Evolutionary conservation across 1,284 basidiomycete genomes (phyloP).

Genomic region (Trametes versicolor): DNA sequence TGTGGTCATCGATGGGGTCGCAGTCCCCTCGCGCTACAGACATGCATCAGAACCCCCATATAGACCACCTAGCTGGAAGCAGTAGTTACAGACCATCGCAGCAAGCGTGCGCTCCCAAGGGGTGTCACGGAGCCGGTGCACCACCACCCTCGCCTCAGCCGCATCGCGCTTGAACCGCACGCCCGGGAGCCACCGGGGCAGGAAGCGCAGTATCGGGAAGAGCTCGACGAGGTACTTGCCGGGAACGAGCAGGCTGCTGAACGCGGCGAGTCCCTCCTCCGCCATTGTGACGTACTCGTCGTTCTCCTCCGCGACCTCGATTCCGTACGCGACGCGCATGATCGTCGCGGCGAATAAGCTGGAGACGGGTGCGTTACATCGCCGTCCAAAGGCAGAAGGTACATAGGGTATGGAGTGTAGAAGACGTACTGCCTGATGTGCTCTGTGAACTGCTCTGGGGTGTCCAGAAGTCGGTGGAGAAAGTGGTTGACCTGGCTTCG

Average conservation of each 20-base stretch:
- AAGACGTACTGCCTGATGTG: slow-evolving; percentile 31
- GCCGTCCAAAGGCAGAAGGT: background rate
- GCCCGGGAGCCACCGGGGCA: slow-evolving; percentile 25
- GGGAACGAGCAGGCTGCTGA: slow-evolving; percentile 22
- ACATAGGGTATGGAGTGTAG: no score
- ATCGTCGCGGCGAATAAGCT: slow-evolving; percentile 45
- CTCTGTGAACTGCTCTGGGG: slow-evolving; percentile 23
- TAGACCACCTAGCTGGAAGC: no score
- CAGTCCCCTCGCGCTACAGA: slow-evolving; percentile 13
- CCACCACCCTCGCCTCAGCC: background rate
- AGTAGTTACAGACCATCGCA: slow-evolving; percentile 18
- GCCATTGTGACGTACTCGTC: slow-evolving; percentile 33
- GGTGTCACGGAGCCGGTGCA: slow-evolving; percentile 7
- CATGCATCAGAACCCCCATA: background rate
- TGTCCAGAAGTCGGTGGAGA: slow-evolving; percentile 13
- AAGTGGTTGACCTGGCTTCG: slow-evolving; percentile 20
- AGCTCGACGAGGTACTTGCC: slow-evolving; percentile 29
- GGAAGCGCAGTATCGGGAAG: slow-evolving; percentile 19
- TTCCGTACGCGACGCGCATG: slow-evolving; percentile 46
- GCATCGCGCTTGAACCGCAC: slow-evolving; percentile 26
- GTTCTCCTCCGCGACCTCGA: slow-evolving; percentile 38
- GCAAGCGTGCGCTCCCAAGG: slow-evolving; percentile 22
- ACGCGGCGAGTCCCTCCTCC: slow-evolving; percentile 23
- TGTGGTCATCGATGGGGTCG: slow-evolving; percentile 11
- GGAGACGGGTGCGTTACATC: background rate